Conservation (phyloP, 139 green algal genomes). For the Spirogloea muscicola region DNA sequence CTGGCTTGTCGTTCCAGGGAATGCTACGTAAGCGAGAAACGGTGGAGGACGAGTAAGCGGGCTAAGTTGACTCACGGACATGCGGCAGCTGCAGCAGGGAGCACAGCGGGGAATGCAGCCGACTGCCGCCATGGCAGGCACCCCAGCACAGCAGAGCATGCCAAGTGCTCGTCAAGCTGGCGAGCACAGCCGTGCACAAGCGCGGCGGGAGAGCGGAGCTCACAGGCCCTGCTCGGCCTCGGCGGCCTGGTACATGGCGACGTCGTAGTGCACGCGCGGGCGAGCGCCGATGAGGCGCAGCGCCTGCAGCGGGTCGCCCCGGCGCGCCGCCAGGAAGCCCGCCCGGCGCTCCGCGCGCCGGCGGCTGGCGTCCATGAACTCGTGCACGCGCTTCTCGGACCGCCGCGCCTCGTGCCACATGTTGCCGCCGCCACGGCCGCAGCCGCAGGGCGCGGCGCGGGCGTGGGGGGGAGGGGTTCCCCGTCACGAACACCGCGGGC, state of each 20-base stretch:
- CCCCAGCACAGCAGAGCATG: too few species aligned
- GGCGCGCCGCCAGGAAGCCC: constrained; percentile 14
- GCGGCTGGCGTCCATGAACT: constrained; percentile 41
- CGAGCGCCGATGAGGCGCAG: constrained; percentile 20
- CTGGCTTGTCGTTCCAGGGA: constrained; percentile 40
- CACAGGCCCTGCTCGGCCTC: constrained; percentile 42
- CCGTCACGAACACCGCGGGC: too few species aligned
- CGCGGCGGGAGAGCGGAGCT: not conserved
- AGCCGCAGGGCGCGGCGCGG: too few species aligned
- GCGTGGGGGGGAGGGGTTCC: too few species aligned
- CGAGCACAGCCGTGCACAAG: not conserved
- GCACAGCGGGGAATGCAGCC: not conserved
- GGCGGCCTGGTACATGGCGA: constrained; percentile 33
- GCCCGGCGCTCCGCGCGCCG: constrained; percentile 26
- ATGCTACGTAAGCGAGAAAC: constrained; percentile 17
- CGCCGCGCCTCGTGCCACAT: constrained; percentile 47
- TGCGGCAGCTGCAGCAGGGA: too few species aligned
- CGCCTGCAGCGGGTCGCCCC: constrained; percentile 28
- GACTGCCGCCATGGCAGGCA: constrained; percentile 4
- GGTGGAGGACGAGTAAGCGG: not conserved
- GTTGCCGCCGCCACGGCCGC: too few species aligned
- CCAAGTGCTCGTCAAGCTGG: too few species aligned
- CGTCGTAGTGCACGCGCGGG: constrained; percentile 28
- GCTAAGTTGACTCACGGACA: too few species aligned
- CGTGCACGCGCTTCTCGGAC: constrained; percentile 39